Conservation (phyloP, 306 rosid species). For the Inga oerstediana region DNA sequence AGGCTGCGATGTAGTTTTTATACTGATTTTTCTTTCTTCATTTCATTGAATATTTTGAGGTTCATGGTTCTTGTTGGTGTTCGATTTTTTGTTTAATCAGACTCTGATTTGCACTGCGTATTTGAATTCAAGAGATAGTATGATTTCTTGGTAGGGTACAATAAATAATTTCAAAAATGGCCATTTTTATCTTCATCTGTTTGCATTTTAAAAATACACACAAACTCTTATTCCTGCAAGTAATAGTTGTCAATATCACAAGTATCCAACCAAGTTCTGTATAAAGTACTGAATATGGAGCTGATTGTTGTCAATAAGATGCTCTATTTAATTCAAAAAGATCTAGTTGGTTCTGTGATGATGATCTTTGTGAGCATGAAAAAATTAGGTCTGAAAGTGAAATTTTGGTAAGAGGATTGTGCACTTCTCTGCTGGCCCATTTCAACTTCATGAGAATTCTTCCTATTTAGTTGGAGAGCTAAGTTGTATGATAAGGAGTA, state of each 20-base stretch:
- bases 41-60: too few relatives aligned
- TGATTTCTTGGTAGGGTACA: neutral
- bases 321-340: neutral
- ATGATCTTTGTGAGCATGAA: neutral
- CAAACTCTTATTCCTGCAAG: neutral
- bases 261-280: neutral
- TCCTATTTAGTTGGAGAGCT: too few relatives aligned
- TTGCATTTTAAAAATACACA: neutral
- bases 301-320: neutral
- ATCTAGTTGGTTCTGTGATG: neutral
- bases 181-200: neutral
- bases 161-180: neutral
- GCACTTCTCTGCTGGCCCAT: neutral
- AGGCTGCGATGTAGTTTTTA: too few relatives aligned
- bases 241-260: neutral
- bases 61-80: too few relatives aligned
- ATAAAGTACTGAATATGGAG: neutral
- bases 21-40: too few relatives aligned
- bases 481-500: too few relatives aligned
- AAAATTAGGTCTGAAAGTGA: neutral
- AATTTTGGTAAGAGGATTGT: neutral
- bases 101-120: too few relatives aligned
- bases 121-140: too few relatives aligned
- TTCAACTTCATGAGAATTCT: too few relatives aligned
- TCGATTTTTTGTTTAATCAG: too few relatives aligned